phyloP scores from a whole-genome alignment of 2,329 filamentous ascomycete species.

The Phyllosticta capitalensis region DNA sequence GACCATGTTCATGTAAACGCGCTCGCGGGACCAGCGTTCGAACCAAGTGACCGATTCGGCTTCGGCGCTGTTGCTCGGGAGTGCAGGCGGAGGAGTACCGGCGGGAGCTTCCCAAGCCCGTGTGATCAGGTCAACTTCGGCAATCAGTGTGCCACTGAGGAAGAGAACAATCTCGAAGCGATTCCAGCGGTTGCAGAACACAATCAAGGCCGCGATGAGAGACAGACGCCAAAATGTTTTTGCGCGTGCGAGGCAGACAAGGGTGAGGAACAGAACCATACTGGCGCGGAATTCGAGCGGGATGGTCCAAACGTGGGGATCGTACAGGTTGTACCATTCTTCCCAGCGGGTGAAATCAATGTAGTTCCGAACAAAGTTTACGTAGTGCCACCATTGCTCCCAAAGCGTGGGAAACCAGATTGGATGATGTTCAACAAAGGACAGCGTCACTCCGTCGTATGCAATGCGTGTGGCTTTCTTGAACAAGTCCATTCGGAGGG shows the following conservation, averaged over 20 bases:
- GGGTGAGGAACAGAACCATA: conserved; percentile 17
- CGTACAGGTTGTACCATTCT: conserved; percentile 16
- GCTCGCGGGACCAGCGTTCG: conserved; percentile 18
- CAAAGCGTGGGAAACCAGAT: conserved; percentile 14
- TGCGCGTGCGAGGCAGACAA: conserved; percentile 14
- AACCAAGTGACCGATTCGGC: conserved; percentile 4
- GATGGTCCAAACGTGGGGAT: conserved; percentile 29
- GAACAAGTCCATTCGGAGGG: conserved; percentile 15
- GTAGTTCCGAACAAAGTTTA: conserved; percentile 17
- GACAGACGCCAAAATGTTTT: conserved; percentile 14
- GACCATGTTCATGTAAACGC: conserved; percentile 25
- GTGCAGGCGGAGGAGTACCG: background rate
- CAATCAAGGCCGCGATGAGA: conserved; percentile 10
- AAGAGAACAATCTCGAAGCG: conserved; percentile 21
- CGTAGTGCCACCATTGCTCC: conserved; percentile 23
- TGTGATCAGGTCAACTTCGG: conserved; percentile 26
- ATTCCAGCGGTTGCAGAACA: conserved; percentile 15
- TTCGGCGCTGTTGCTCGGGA: background rate
- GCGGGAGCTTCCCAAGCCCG: conserved; percentile 1
- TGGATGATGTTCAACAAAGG: conserved; percentile 13
- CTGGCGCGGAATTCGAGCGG: conserved; percentile 37
- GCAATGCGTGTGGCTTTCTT: conserved; percentile 18
- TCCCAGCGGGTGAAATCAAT: conserved; percentile 8
- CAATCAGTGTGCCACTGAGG: conserved; percentile 26
- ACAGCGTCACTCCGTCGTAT: conserved; percentile 15